These are phyloP conservation scores for Candida boleticola DNA, from an alignment of 805 yeast species.

Conservation along the genomic window DNA sequence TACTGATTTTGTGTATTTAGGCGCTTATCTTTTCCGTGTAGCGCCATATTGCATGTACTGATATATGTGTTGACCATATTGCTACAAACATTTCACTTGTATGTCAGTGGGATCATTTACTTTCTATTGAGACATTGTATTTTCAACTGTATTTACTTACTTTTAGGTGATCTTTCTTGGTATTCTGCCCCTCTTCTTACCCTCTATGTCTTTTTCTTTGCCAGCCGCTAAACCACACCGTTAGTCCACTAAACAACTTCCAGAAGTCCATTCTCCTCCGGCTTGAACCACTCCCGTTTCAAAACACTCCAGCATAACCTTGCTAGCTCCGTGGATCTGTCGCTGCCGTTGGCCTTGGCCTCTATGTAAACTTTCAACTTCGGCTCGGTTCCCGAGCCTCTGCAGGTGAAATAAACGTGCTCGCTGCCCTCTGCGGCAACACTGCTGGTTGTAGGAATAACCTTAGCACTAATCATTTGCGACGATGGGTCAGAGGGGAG, in stretches of 20 bases:
- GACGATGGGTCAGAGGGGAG: conserved; percentile 72
- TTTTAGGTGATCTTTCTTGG: too few species aligned
- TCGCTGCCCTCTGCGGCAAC: conserved; percentile 19
- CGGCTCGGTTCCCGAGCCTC: conserved; percentile 98
- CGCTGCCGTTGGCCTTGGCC: conserved; percentile 52
- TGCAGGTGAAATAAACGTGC: conserved; percentile 69
- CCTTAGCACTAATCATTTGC: conserved; percentile 80
- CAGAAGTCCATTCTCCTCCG: conserved; percentile 39
- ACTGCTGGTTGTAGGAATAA: conserved; percentile 26
- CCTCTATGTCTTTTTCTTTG: too few species aligned
- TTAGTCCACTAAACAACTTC: conserved; percentile 40
- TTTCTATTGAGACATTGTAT: too few species aligned
- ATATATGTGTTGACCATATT: too few species aligned
- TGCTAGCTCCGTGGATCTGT: conserved; percentile 52
- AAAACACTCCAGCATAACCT: conserved; percentile 64
- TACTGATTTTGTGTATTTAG: too few species aligned
- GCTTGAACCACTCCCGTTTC: conserved; percentile 65
- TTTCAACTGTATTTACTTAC: too few species aligned
- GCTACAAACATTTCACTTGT: too few species aligned
- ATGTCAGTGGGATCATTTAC: too few species aligned
- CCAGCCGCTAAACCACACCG: too few species aligned
- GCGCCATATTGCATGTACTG: too few species aligned
- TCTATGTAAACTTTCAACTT: conserved; percentile 90
- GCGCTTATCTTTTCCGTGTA: too few species aligned
- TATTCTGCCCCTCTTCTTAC: too few species aligned